Evolutionary conservation across 164 flowering plant genomes (phyloP), one percentile per base, ranked within the genome.

Genomic region (Umbellularia californica): DNA sequence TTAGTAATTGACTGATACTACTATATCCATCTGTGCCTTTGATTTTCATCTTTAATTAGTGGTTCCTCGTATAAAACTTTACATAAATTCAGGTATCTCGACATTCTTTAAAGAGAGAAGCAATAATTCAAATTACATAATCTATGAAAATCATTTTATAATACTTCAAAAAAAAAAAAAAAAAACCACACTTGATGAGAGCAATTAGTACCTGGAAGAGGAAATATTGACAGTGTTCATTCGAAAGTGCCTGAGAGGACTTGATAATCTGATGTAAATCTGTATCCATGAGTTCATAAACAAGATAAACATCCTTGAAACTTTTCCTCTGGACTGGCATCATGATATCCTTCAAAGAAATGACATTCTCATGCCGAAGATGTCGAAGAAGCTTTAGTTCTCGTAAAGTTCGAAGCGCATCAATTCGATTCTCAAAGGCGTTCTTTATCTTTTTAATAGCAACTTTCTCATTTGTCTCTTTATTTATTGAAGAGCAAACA

Each of bases 251-350:
- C 75, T 94, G 98, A 62, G 96, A 87, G 33, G 98, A 94, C 84
- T 91, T 94, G 65, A 94, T 89, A 77, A 94, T 94, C 78, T 94
- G 96, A 82, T 94, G 95, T 72, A 94, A 78, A 87, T 94, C 98
- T 0, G 98, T 92, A 79, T 94, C 98, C 98, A 94, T 94, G 70
- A 94, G 90, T 79, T 94, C 98, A 77, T 94, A 94, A 65, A 94
- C 98, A 79, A 94, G 72, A 83, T 94, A 94, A 3, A 94, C 96
- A 81, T 94, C 98, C 78, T 89, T 92, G 84, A 92, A 92, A 75
- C 87, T 88, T 70, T 74, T 87, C 82, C 83, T 83, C 2, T 91
- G 90, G 50, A 81, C 79, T 28, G 97, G 97, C 89, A 92, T 78
- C 98, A 94, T 94, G 5, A 91, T 93, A 85, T 94, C 98, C 75